Conservation (phyloP, 163 green algal genomes). For the Chlamydomonas reinhardtii region DNA sequence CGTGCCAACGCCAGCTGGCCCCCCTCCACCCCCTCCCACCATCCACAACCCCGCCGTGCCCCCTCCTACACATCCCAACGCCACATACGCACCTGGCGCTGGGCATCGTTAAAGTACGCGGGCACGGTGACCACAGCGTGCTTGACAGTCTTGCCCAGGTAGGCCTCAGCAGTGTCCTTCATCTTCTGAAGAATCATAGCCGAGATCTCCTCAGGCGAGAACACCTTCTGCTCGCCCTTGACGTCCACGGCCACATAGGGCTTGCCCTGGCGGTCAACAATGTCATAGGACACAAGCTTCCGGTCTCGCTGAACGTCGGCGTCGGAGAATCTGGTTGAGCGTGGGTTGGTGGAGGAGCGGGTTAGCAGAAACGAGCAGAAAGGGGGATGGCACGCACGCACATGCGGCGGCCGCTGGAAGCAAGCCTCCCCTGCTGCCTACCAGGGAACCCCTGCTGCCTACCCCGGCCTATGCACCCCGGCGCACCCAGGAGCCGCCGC, state of each 20-base stretch:
- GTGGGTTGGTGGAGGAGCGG: too few species aligned
- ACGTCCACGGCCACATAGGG: constrained; percentile 80
- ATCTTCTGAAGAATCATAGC: constrained; percentile 97
- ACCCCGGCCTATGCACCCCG: too few species aligned
- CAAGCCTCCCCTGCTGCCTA: too few species aligned
- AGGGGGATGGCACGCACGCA: too few species aligned
- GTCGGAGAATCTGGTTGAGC: constrained; percentile 80
- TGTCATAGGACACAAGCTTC: constrained; percentile 97
- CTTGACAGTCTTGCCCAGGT: constrained; percentile 95
- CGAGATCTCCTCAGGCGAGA: constrained; percentile 97
- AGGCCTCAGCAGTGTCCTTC: constrained; percentile 93
- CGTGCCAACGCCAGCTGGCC: too few species aligned
- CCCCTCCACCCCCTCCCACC: too few species aligned
- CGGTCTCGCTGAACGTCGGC: constrained; percentile 93
- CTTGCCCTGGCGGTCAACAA: constrained; percentile 92
- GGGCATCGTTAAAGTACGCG: constrained; percentile 99
- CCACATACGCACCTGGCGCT: constrained; percentile 80
- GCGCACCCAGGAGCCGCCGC: too few species aligned
- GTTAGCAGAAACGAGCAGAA: too few species aligned
- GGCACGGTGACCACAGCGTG: constrained; percentile 99
- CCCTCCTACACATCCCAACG: too few species aligned
- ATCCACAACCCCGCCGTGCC: too few species aligned
- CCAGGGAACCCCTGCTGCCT: too few species aligned
- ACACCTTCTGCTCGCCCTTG: constrained; percentile 78
- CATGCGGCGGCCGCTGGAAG: too few species aligned